Base-by-base conservation (phyloP, 2,329 filamentous ascomycete genomes). In the Stachybotrys elegans region DNA sequence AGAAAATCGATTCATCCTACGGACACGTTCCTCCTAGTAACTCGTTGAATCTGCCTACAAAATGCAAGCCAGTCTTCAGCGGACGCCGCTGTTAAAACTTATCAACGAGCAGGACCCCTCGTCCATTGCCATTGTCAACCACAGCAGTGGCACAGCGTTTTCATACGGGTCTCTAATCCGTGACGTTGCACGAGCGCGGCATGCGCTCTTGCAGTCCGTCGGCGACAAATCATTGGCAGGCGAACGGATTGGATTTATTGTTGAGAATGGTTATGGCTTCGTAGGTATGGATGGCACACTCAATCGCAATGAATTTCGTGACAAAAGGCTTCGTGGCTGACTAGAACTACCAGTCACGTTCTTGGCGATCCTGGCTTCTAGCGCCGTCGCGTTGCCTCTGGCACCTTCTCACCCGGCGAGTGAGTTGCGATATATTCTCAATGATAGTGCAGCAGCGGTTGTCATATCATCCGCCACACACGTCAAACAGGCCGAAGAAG, bases 181-280 rank as follows among this genome's bases (percentile, higher is more conserved):
- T 21, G 91, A 97, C 71, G 83, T 96, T 16, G 79, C 83, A 40
- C 78, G 75, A 17, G 77, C 81, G n/a, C 86, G 86, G 62, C 77
- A 88, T 52, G 75, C 74, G 47, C 71, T 97, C 42, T 67, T 75
- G 22, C 71, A 78, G 45, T 73, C 74, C 1, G 73, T 74, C 4
- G 77, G 78, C 35, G 77, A 72, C 48, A 64, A 73, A 46, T 77
- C 80, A 48, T 71, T 94, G 47, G 72, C 79, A 22, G 92, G 92
- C 46, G 82, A 95, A 70, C 78, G 93, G 53, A 77, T 98, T 54
- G 91, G 90, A 8, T 95, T 96, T 67, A 70, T 98, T 48, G 84
- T 94, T 41, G 92, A 96, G 74, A 97, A 97, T 68, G 86, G 90
- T 67, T 97, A 97, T 72, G 91, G 97, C 70, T 97, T 96, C 81